A percentile compares a stretch with the other conserved stretches of the same genome.
Conservation (phyloP, 768 basidiomycete species). For the Galerina marginata region DNA sequence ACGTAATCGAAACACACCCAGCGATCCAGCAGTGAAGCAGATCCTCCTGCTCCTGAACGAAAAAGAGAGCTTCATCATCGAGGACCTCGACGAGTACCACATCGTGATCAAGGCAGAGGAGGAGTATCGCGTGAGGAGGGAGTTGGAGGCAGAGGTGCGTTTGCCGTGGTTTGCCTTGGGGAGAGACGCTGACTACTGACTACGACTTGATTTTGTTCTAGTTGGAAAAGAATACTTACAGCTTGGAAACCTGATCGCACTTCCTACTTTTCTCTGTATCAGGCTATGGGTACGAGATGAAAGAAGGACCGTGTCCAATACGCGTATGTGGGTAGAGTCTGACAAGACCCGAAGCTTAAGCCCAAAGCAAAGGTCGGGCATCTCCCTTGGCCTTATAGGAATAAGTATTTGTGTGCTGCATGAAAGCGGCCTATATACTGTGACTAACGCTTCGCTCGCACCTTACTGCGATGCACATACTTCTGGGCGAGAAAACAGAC, state of each 20-base stretch:
- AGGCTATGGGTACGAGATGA: no score
- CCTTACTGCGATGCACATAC: no score
- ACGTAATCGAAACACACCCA: conserved; percentile 30
- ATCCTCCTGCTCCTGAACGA: conserved; percentile 86
- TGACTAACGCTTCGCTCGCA: no score
- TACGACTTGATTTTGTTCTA: conserved; percentile 31
- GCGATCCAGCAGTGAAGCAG: conserved; percentile 90
- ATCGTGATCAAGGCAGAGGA: conserved; percentile 84
- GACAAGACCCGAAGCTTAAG: no score
- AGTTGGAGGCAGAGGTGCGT: conserved; percentile 78
- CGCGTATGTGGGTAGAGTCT: no score
- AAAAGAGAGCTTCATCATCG: conserved; percentile 79
- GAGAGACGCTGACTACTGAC: conserved; percentile 1
- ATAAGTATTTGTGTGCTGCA: no score
- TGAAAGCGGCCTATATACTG: no score
- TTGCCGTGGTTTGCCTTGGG: not conserved
- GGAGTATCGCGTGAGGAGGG: conserved; percentile 72
- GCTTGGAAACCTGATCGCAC: conserved; percentile 48
- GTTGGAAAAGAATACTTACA: conserved; percentile 90
- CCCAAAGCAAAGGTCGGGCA: no score
- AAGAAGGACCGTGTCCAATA: no score
- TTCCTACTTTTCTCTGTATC: not conserved
- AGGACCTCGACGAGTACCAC: conserved; percentile 86
- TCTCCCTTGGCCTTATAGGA: no score
- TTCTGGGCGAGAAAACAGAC: no score